These are phyloP conservation scores for Metahyphopichia silvanorum DNA, from an alignment of 805 yeast species.

Conservation along the genomic window DNA sequence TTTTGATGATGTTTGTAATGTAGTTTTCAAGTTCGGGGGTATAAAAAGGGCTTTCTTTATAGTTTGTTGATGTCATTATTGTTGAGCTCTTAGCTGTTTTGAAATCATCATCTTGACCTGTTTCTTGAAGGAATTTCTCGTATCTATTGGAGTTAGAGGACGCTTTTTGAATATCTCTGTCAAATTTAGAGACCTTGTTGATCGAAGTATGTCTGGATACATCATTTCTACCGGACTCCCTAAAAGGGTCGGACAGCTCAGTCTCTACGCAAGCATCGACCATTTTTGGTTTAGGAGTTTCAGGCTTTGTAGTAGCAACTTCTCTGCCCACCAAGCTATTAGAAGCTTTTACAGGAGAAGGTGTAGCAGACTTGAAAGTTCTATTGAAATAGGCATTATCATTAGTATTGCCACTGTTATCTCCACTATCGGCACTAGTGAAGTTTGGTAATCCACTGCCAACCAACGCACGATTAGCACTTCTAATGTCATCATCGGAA, in stretches of 20 bases:
- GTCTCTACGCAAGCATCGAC: background rate
- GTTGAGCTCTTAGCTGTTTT: background rate
- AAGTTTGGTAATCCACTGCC: conserved; percentile 80
- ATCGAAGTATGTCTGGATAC: no score
- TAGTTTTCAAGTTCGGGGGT: conserved; percentile 14
- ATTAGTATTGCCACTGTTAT: conserved; percentile 5
- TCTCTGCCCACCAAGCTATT: background rate
- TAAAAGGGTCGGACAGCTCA: conserved; percentile 3
- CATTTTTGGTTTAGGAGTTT: background rate
- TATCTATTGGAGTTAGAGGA: conserved; percentile 1
- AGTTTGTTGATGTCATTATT: background rate
- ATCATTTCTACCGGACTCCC: no score
- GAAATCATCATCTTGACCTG: background rate
- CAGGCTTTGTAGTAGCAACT: background rate
- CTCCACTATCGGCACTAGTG: conserved; percentile 34
- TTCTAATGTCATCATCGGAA: conserved; percentile 62
- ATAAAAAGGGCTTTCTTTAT: conserved; percentile 7
- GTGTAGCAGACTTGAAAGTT: conserved; percentile 1
- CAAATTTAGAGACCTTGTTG: no score
- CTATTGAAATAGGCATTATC: conserved; percentile 21
- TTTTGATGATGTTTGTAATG: conserved; percentile 34
- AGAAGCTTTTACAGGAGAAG: background rate
- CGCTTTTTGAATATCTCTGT: background rate
- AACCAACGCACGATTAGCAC: conserved; percentile 64
- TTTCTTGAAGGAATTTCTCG: conserved; percentile 1